phyloP scores from a whole-genome alignment of 73 alveolate species.

The Tetrahymena malaccensis region DNA sequence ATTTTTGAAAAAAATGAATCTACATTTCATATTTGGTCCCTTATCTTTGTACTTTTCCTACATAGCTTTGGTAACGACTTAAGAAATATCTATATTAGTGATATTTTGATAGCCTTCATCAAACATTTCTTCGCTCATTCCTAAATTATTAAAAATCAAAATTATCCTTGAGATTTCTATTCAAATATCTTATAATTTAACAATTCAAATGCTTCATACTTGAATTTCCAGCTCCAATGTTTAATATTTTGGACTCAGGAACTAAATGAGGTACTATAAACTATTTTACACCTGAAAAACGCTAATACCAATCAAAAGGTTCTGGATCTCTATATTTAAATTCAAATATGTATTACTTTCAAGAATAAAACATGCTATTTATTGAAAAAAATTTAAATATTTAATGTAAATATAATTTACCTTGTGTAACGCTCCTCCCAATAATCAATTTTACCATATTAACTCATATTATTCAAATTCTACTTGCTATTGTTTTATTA shows the following conservation, averaged over 20 bases:
- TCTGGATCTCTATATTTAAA: slow-evolving; percentile 73
- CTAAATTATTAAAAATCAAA: slow-evolving; percentile 14
- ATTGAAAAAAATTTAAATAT: no score
- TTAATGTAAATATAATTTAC: slow-evolving; percentile 7
- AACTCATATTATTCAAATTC: slow-evolving; percentile 51
- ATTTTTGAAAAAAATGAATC: background rate
- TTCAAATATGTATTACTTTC: background rate
- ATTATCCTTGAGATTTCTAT: background rate
- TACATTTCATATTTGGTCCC: slow-evolving; percentile 81
- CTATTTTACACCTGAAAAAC: slow-evolving; percentile 89
- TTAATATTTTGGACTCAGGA: slow-evolving; percentile 79
- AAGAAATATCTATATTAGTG: slow-evolving; percentile 85
- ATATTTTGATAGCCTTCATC: slow-evolving; percentile 93
- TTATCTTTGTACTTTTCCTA: slow-evolving; percentile 87
- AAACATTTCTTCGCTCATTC: slow-evolving; percentile 94
- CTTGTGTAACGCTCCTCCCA: slow-evolving; percentile 97
- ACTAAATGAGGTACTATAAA: slow-evolving; percentile 72
- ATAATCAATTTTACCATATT: slow-evolving; percentile 94
- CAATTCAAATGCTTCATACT: background rate
- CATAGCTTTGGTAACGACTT: slow-evolving; percentile 89
- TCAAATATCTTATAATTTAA: background rate
- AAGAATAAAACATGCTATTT: background rate
- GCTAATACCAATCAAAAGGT: slow-evolving; percentile 95
- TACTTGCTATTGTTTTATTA: background rate
- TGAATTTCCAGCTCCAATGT: slow-evolving; percentile 95